Evolutionary conservation across 2,329 filamentous ascomycete genomes (phyloP).

Genomic region (Ophiocordyceps camponoti-leonardi): DNA sequence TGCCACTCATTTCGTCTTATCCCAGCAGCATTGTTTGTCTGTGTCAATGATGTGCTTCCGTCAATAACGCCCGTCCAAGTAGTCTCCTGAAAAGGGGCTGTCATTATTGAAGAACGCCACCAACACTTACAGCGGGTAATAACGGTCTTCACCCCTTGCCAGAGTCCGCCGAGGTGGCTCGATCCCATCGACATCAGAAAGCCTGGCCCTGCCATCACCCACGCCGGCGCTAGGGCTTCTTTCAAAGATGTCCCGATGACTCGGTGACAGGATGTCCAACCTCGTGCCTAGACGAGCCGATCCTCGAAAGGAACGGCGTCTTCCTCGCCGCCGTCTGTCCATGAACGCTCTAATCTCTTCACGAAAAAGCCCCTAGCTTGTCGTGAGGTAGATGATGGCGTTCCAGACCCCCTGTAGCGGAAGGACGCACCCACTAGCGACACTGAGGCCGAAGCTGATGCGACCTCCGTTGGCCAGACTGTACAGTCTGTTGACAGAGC

Average conservation of each 20-base stretch:
- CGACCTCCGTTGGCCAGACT: constrained; percentile 33
- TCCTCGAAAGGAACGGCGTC: constrained; percentile 2
- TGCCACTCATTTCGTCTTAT: no score
- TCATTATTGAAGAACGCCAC: background rate
- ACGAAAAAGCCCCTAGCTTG: constrained; percentile 29
- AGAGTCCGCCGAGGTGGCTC: background rate
- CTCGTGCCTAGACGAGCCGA: constrained; percentile 11
- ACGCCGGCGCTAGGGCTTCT: background rate
- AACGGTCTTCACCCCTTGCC: background rate
- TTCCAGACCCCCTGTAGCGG: constrained; percentile 73
- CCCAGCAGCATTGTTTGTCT: background rate
- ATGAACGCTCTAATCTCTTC: constrained; percentile 9
- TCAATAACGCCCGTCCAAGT: background rate
- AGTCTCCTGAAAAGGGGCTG: background rate
- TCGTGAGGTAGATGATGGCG: constrained; percentile 55
- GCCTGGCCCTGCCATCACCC: background rate
- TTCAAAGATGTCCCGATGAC: constrained; percentile 8
- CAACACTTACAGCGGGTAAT: background rate
- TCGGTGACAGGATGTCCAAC: constrained; percentile 6
- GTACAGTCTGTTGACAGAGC: constrained; percentile 58
- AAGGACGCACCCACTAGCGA: constrained; percentile 52
- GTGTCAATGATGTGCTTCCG: background rate
- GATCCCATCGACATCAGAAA: background rate
- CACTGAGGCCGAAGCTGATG: constrained; percentile 45
- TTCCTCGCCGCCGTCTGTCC: constrained; percentile 3